Evolutionary conservation across 1,284 basidiomycete species (phyloP).

Genomic region (Apiotrichum porosum): DNA sequence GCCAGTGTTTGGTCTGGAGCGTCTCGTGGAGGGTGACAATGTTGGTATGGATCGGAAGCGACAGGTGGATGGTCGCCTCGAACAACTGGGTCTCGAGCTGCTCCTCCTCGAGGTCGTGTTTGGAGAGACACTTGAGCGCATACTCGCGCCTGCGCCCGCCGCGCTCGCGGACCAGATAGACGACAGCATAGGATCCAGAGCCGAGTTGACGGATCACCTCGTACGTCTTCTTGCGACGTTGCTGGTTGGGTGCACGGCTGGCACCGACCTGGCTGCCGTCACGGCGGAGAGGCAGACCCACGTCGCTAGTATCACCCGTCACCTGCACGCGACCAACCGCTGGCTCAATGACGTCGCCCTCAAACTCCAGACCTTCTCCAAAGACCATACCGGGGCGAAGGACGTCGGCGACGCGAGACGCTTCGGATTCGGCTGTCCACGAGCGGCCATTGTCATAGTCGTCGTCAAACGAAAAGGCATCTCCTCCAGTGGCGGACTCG

Average conservation of each 20-base stretch:
- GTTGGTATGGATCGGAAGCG: constrained; percentile 82
- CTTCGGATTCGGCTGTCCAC: constrained; percentile 20
- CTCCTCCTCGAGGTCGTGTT: constrained; percentile 81
- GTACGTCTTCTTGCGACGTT: constrained; percentile 50
- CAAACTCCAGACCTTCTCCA: constrained; percentile 45
- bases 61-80: constrained; percentile 94
- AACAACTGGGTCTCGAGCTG: constrained; percentile 79
- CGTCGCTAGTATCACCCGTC: constrained; percentile 18
- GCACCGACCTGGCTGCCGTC: constrained; percentile 39
- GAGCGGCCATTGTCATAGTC: constrained; percentile 16
- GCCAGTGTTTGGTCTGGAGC: constrained; percentile 70
- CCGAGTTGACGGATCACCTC: constrained; percentile 80
- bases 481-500: constrained; percentile 2
- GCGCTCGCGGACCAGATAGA: constrained; percentile 89
- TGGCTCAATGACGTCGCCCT: constrained; percentile 43
- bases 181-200: constrained; percentile 84
- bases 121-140: constrained; percentile 90
- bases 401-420: constrained; percentile 30
- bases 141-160: constrained; percentile 76
- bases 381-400: constrained; percentile 39
- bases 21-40: constrained; percentile 94
- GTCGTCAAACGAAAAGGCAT: constrained; percentile 16
- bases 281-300: constrained; percentile 34
- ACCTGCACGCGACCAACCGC: constrained; percentile 31
- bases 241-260: constrained; percentile 6